Evolutionary conservation across 2,329 filamentous ascomycete genomes (phyloP).

Genomic region (Geoglossum cookeanum): DNA sequence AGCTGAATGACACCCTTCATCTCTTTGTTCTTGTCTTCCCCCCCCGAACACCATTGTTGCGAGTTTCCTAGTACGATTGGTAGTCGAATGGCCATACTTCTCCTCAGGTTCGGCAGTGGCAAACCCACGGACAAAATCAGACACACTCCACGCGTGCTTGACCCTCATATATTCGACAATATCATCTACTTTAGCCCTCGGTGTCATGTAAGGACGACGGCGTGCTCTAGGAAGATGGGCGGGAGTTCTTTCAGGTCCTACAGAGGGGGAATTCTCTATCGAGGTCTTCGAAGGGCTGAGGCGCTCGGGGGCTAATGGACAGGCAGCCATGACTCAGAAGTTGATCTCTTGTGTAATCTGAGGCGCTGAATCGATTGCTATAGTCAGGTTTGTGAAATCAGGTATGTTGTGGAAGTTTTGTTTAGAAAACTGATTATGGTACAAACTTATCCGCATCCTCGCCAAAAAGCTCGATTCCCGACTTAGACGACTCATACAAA

Average conservation of each 20-base stretch:
- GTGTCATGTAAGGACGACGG: neutral
- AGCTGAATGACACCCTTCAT: neutral
- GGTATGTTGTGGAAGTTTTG: neutral
- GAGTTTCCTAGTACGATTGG: neutral
- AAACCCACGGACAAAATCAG: neutral
- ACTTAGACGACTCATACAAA: too few species aligned
- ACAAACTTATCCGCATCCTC: neutral
- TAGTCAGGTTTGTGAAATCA: neutral
- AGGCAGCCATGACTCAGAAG: neutral
- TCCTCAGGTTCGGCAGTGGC: neutral
- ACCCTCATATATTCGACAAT: neutral
- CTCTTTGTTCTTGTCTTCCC: neutral
- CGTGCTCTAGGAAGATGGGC: neutral
- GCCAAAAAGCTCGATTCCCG: too few species aligned
- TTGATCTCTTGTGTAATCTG: neutral
- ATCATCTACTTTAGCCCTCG: neutral
- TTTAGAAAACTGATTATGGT: neutral
- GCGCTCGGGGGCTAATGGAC: neutral
- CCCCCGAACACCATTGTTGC: neutral
- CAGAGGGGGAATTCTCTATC: neutral
- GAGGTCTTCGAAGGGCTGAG: neutral
- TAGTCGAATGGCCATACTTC: neutral
- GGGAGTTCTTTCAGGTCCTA: neutral
- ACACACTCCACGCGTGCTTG: neutral
- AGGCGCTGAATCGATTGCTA: neutral